Base-by-base conservation (phyloP, 1,139 yeast species). In the Geotrichum phurueaensis region DNA sequence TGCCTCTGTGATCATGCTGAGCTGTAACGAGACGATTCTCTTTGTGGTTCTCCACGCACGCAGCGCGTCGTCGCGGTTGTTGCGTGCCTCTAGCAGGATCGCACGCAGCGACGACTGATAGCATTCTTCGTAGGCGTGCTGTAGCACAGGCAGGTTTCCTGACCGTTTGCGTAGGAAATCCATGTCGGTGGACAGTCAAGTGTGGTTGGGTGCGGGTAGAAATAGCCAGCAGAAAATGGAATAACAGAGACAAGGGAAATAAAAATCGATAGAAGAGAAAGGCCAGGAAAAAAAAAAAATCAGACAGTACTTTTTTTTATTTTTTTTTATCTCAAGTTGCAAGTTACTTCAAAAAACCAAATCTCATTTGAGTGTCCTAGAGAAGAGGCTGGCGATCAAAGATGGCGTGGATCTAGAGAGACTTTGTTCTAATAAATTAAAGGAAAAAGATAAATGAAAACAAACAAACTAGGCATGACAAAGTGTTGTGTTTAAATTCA, bases 51-150 rank as follows among this genome's bases (percentile, higher is more conserved):
- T 68, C 77, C 77, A 74, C 13, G 72, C 65, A 29, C 62, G 64
- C 27, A 74, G 67, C 7, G 76, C 72, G 43, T 65, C 69, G n/a
- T 64, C 67, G 25, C 65, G 67, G 58, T 73, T 70, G 63, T 71
- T 70, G 59, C 70, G 65, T 29, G 73, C 68, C 59, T 75, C 78
- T 51, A 72, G 65, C 43, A 74, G 68, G 15, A 74, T 72, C 31
- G 75, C 70, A 62, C 74, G 74, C 27, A 75, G 68, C 9, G 75
- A 71, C 51, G 70, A 65, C 65, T 73, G 72, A 63, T 75, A 74
- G 18, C 76, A 76, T 50, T 73, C 77, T 55, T 75, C 75, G 64
- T 75, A 74, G 18, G 72, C 67, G 51, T 65, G 63, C 63, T 73
- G 76, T 54, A 75, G 60, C 36, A 57, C 49, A n/a, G 53, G 55